Evolutionary conservation across 2,329 filamentous ascomycete species (phyloP), one percentile per base, ranked within the genome.

Genomic region (Phyllosticta citrichinensis): DNA sequence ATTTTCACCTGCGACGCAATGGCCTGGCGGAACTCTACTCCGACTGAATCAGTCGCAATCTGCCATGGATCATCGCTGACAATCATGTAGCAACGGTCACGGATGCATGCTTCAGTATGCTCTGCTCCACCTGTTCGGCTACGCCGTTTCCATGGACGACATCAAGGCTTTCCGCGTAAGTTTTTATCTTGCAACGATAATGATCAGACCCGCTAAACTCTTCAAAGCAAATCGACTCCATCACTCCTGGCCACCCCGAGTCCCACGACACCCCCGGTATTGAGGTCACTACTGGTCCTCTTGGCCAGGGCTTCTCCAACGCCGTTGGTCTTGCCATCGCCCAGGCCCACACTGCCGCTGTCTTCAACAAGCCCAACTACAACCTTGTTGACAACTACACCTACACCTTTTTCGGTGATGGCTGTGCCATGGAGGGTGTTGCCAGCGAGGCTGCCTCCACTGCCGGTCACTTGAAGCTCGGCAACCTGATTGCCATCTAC

Each of bases 81-180:
- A 20, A 19, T 12, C 9, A 30, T 55, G 57, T 70, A 97, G 92
- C 64, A 99, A 99, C 83, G 94, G 94, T 70, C 94, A 99, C 81
- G 94, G 88, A 70, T 99, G 94, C 85, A 96, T 99, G 92, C 90
- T 99, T 64, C 94, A 97, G 77, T 99, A 99, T 87, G 89, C 93
- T 72, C 85, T 99, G 69, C 88, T 99, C 71, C 94, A 99, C 82
- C 83, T 99, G 62, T 96, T 92, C 79, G 94, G 94, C 76, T 99
- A 96, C 77, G 84, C 80, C 65, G 70, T 99, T 69, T 84, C 84
- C 72, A 81, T 99, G 64, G 89, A 99, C 72, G 94, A 97, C 79
- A 78, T 99, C 69, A 99, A 97, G 86, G 79, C 81, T 70, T 99
- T 99, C 89, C 88, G 94, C 77, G 91, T 96, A 85, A 77, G 90